These are phyloP conservation scores for Wickerhamiella musiphila DNA, from an alignment of 805 yeast species.

Conservation along the genomic window DNA sequence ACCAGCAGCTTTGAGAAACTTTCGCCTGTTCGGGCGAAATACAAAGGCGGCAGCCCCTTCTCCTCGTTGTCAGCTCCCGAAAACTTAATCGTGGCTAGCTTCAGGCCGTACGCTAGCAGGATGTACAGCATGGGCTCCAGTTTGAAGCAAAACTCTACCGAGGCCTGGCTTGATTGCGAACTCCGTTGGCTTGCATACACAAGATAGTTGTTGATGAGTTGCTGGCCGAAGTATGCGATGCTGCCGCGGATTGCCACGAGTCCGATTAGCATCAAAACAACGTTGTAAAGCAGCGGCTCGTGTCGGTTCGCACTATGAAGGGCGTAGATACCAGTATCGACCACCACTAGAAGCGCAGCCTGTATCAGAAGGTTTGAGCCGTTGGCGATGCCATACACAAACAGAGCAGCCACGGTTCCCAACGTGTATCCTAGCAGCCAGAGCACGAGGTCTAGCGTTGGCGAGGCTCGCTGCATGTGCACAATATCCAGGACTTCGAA, in stretches of 20 bases:
- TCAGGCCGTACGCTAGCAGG: background rate
- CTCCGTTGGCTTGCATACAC: background rate
- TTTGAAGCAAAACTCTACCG: background rate
- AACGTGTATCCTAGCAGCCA: constrained; percentile 1
- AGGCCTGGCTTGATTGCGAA: background rate
- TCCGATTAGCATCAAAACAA: background rate
- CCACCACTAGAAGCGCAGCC: background rate
- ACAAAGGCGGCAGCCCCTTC: constrained; percentile 1
- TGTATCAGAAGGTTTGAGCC: constrained; percentile 5
- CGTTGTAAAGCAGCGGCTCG: background rate
- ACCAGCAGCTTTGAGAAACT: background rate
- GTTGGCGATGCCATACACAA: constrained; percentile 10
- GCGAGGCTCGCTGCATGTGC: constrained; percentile 4
- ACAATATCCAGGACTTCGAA: constrained; percentile 13
- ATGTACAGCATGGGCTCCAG: background rate
- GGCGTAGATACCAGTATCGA: background rate
- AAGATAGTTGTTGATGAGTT: background rate
- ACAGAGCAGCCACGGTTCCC: constrained; percentile 9
- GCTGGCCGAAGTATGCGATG: too few relatives aligned
- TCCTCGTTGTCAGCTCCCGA: background rate
- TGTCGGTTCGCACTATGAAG: background rate
- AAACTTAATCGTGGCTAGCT: background rate
- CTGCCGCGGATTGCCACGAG: too few relatives aligned
- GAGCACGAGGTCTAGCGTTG: constrained; percentile 6
- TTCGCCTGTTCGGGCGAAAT: constrained; percentile 4